Conservation (phyloP, 2,329 filamentous ascomycete genomes). For the Colletotrichum tropicicola region DNA sequence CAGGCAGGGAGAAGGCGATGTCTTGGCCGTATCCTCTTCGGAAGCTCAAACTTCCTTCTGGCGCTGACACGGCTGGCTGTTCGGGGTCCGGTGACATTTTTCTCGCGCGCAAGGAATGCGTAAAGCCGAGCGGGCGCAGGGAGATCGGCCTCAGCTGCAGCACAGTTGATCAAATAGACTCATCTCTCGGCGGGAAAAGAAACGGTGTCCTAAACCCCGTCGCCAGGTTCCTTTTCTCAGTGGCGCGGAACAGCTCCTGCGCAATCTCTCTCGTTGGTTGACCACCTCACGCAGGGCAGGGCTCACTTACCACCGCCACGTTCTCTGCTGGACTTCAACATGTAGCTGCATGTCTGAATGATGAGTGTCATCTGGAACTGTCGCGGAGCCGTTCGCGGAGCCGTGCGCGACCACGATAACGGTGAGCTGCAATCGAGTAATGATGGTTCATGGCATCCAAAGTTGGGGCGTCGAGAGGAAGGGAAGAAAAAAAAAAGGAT, state of each 20-base stretch:
- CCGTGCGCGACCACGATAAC: too few relatives aligned
- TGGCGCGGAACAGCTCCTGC: not conserved
- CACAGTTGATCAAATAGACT: not conserved
- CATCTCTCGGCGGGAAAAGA: not conserved
- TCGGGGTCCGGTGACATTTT: not conserved
- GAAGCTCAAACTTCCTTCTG: not conserved
- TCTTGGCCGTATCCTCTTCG: not conserved
- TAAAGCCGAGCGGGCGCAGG: not conserved
- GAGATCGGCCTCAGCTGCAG: not conserved
- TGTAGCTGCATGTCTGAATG: not conserved
- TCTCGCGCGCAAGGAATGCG: not conserved
- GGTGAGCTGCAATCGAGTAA: not conserved
- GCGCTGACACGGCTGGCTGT: not conserved
- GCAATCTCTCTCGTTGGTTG: not conserved
- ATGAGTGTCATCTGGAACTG: constrained; percentile 12
- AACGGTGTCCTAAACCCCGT: not conserved
- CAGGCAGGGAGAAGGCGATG: not conserved
- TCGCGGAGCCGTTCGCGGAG: not conserved
- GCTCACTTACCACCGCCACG: too few relatives aligned
- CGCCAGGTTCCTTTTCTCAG: not conserved
- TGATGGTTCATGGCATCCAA: not conserved
- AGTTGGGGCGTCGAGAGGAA: too few relatives aligned
- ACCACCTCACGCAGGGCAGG: too few relatives aligned
- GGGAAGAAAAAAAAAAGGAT: not conserved
- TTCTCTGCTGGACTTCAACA: too few relatives aligned